These are phyloP conservation scores for Begonia peltatifolia DNA, from an alignment of 306 rosid species.

Conservation along the genomic window DNA sequence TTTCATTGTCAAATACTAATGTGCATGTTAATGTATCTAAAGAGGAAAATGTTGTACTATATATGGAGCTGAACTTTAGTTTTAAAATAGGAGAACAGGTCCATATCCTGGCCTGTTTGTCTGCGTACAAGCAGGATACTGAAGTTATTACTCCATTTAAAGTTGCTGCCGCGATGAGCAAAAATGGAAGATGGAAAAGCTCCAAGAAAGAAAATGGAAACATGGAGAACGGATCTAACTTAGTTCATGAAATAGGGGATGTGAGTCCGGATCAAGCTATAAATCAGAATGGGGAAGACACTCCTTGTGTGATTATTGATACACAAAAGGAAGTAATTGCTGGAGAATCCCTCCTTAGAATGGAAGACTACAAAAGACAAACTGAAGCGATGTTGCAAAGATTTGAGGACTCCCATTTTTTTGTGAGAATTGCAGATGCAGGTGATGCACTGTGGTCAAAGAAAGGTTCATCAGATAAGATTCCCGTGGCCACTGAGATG, in stretches of 20 bases:
- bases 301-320: conserved; percentile 16
- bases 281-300: conserved; percentile 33
- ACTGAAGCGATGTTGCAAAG: conserved; percentile 50
- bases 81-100: conserved; percentile 79
- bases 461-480: conserved; percentile 18
- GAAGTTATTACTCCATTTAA: conserved; percentile 66
- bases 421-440: conserved; percentile 79
- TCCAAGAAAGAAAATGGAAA: conserved; percentile 41
- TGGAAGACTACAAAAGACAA: conserved; percentile 54
- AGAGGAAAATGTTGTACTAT: conserved; percentile 5
- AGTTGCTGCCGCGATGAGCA: conserved; percentile 53
- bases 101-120: conserved; percentile 87
- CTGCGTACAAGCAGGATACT: conserved; percentile 72
- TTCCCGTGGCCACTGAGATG: conserved; percentile 19
- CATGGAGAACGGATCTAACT: conserved; percentile 22
- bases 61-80: conserved; percentile 29
- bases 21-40: conserved; percentile 14
- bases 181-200: conserved; percentile 44
- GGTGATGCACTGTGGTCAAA: conserved; percentile 72
- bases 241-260: conserved; percentile 24
- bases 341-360: conserved; percentile 49
- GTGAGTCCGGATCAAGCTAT: conserved; percentile 25
- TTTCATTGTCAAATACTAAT: conserved; percentile 7
- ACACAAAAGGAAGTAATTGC: conserved; percentile 26
- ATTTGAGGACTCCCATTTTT: conserved; percentile 80